These are phyloP conservation scores for Dendrobium catenatum DNA, from an alignment of 106 monocot species.

Conservation along the genomic window DNA sequence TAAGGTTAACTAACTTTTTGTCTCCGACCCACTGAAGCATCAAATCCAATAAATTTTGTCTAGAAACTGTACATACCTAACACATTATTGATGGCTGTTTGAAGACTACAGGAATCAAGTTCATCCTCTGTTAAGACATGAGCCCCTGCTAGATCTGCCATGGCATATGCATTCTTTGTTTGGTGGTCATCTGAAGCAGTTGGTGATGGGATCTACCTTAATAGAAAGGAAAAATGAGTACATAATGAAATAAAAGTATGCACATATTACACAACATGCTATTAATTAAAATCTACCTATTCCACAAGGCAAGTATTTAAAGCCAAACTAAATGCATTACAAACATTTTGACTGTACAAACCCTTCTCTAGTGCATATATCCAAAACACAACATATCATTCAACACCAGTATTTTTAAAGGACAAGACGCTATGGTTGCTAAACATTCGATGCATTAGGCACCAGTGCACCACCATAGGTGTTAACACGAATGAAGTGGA, in stretches of 20 bases:
- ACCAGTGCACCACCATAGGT: too few species aligned
- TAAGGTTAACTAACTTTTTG: neutral
- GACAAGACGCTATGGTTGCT: too few species aligned
- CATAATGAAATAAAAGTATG: neutral
- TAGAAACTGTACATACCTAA: constrained; percentile 17
- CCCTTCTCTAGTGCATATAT: neutral
- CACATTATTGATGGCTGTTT: constrained; percentile 24
- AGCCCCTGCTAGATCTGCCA: constrained; percentile 36
- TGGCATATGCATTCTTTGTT: constrained; percentile 34
- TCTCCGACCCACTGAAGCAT: neutral
- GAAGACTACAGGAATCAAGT: constrained; percentile 30
- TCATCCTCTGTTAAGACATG: constrained; percentile 32
- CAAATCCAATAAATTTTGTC: neutral
- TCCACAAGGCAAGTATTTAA: neutral
- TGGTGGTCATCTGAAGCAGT: constrained; percentile 34
- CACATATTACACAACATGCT: neutral
- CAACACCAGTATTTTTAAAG: neutral
- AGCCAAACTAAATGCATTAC: neutral
- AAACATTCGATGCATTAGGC: too few species aligned
- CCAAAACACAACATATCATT: neutral
- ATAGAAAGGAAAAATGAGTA: neutral
- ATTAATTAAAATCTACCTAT: neutral
- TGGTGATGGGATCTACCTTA: constrained; percentile 29
- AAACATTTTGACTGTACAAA: neutral
- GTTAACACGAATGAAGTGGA: too few species aligned